Percentiles rank a stretch among this genome's conserved stretches.
phyloP scores from a whole-genome alignment of 2,329 filamentous ascomycete species.

The Nemania sp. region DNA sequence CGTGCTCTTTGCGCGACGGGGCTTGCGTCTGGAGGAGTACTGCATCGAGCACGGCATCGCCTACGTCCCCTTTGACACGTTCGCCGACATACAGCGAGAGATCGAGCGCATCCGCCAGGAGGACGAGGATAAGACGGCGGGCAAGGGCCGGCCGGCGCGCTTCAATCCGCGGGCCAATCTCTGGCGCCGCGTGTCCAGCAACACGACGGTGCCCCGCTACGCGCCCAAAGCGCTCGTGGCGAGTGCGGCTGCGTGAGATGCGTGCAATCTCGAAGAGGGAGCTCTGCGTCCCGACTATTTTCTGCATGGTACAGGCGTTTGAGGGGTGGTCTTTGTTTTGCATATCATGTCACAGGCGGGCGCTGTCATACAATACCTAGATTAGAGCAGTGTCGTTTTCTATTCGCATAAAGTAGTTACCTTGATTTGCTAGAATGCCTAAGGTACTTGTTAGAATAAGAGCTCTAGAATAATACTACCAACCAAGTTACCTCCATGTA shows the following conservation, averaged over 20 bases:
- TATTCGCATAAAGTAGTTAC: no score
- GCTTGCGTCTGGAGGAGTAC: slow-evolving; percentile 67
- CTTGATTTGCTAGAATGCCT: no score
- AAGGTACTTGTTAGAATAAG: no score
- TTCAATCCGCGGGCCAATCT: slow-evolving; percentile 72
- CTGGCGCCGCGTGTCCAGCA: slow-evolving; percentile 67
- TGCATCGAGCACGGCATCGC: slow-evolving; percentile 64
- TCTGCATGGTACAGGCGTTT: slow-evolving; percentile 14
- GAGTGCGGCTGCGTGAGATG: slow-evolving; percentile 2
- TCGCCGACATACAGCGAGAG: slow-evolving; percentile 67
- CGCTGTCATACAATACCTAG: no score
- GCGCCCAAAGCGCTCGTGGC: slow-evolving; percentile 33
- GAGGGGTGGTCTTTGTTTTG: neutral
- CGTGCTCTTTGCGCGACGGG: slow-evolving; percentile 69
- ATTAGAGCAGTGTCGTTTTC: no score
- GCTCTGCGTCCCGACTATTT: neutral
- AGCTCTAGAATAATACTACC: no score
- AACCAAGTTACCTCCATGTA: no score
- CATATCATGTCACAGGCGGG: neutral
- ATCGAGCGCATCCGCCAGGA: slow-evolving; percentile 61
- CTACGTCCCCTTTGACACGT: slow-evolving; percentile 67
- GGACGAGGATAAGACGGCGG: slow-evolving; percentile 64
- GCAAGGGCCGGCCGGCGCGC: slow-evolving; percentile 60
- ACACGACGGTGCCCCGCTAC: slow-evolving; percentile 51
- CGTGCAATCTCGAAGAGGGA: neutral